phyloP scores from a whole-genome alignment of 331 rosid species.

The Cucumis variabilis region DNA sequence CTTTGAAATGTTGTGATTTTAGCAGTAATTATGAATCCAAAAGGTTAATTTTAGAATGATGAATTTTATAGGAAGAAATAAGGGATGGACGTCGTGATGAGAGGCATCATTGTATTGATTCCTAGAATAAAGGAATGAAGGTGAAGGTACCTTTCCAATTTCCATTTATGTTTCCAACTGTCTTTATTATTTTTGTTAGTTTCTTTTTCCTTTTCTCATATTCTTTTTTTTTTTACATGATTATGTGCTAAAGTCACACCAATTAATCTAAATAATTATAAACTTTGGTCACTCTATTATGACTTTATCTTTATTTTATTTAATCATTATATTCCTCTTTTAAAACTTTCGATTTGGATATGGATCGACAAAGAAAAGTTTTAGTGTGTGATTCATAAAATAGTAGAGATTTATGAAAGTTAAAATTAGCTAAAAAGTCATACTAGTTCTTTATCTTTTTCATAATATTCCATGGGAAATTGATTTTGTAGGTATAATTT shows the following conservation, averaged over 20 bases:
- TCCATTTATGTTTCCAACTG: background rate
- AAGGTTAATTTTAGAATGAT: background rate
- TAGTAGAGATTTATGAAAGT: too few relatives aligned
- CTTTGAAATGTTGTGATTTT: background rate
- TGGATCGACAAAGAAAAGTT: background rate
- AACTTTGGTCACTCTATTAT: background rate
- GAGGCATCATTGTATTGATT: background rate
- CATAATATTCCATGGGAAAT: too few relatives aligned
- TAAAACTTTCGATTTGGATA: background rate
- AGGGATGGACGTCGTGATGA: background rate
- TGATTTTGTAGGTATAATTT: too few relatives aligned
- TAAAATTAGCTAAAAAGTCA: too few relatives aligned
- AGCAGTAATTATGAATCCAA: background rate
- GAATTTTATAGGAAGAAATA: background rate
- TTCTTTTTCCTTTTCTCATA: too few relatives aligned
- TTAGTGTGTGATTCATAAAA: background rate
- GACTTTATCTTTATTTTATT: background rate
- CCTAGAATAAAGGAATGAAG: background rate
- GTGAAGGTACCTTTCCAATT: slow-evolving; percentile 21
- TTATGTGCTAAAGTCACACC: background rate
- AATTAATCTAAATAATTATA: background rate
- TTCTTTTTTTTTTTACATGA: background rate
- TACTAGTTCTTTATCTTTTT: too few relatives aligned
- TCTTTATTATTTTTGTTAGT: background rate
- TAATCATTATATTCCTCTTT: background rate